These are phyloP conservation scores for Saccharomycopsis sp. DNA, from an alignment of 805 yeast genomes.

Conservation along the genomic window DNA sequence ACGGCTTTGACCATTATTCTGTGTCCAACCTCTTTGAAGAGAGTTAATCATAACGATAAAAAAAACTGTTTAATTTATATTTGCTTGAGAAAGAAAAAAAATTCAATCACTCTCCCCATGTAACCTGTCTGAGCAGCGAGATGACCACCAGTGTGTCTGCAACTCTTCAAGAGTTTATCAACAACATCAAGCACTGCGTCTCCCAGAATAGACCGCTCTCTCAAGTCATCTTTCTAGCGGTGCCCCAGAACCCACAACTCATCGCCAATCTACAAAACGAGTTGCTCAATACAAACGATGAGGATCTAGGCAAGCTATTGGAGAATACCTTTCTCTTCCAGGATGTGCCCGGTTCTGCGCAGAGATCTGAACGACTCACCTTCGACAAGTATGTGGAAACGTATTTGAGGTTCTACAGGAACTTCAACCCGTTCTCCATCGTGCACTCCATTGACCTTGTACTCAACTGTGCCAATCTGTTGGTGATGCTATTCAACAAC, in stretches of 20 bases:
- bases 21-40: not conserved
- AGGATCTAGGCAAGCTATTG: not conserved
- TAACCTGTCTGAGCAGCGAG: no score
- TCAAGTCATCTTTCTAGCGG: not conserved
- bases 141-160: no score
- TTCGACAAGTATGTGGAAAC: slow-evolving; percentile 7
- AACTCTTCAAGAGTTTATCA: not conserved
- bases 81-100: no score
- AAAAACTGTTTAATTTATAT: no score
- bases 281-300: not conserved
- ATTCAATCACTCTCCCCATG: no score
- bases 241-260: not conserved
- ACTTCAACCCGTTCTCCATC: slow-evolving; percentile 12
- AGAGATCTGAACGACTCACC: slow-evolving; percentile 2
- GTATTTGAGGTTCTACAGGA: slow-evolving; percentile 10
- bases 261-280: not conserved
- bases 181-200: not conserved
- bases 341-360: slow-evolving; percentile 1
- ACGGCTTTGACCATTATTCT: slow-evolving; percentile 18
- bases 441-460: slow-evolving; percentile 16
- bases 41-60: no score
- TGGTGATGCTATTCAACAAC: slow-evolving; percentile 18
- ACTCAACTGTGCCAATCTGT: slow-evolving; percentile 12
- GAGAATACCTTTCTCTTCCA: not conserved
- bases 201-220: not conserved